Percentiles rank a stretch among this genome's conserved stretches.
Conservation (phyloP, 2,329 filamentous ascomycete species). For the Xylaria sp. region DNA sequence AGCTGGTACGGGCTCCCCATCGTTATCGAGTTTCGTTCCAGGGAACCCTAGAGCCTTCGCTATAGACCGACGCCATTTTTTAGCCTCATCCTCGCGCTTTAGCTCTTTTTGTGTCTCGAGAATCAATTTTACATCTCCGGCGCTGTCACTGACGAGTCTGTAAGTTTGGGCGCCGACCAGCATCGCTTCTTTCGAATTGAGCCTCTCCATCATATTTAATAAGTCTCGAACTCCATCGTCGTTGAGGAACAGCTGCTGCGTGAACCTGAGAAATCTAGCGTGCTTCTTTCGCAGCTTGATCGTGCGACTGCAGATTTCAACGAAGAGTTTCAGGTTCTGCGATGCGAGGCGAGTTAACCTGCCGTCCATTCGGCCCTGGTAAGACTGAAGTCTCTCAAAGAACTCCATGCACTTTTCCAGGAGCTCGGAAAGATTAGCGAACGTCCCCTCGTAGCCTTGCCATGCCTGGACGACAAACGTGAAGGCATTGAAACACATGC, state of each 20-base stretch:
- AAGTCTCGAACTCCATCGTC: constrained; percentile 50
- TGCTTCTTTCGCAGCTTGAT: constrained; percentile 49
- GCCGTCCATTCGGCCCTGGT: constrained; percentile 48
- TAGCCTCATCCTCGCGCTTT: constrained; percentile 48
- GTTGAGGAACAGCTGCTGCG: constrained; percentile 50
- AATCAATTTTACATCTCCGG: constrained; percentile 46
- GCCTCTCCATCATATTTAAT: constrained; percentile 48
- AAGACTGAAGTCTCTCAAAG: constrained; percentile 49
- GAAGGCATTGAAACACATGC: constrained; percentile 51
- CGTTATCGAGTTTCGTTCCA: constrained; percentile 43
- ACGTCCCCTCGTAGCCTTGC: constrained; percentile 51
- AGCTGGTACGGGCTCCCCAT: constrained; percentile 44
- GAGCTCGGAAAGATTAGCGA: constrained; percentile 49
- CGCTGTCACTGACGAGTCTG: constrained; percentile 48
- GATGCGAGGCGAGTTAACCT: constrained; percentile 48
- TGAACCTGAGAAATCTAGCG: constrained; percentile 45
- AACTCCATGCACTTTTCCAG: constrained; percentile 50
- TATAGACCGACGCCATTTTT: constrained; percentile 47
- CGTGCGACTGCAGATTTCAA: constrained; percentile 50
- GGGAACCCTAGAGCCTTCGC: constrained; percentile 47
- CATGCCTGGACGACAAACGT: constrained; percentile 52
- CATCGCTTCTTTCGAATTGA: constrained; percentile 49
- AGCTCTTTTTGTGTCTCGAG: constrained; percentile 47
- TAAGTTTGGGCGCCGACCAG: constrained; percentile 51
- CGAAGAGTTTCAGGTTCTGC: constrained; percentile 51